Conservation (phyloP, 257 asterid species). For the Voacanga thouarsii region DNA sequence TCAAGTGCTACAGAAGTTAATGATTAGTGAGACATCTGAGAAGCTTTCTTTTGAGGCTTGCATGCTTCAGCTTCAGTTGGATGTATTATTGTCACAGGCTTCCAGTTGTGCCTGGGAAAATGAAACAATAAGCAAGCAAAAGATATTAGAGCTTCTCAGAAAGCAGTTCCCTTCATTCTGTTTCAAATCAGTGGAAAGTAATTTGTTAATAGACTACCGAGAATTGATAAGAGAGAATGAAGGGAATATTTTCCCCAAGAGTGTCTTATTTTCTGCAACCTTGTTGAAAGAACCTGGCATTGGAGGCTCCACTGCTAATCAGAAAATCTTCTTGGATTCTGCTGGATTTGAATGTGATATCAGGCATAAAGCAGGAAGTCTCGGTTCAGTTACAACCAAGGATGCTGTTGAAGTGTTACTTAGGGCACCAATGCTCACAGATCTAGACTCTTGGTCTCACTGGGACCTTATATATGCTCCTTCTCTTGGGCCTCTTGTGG, state of each 20-base stretch:
- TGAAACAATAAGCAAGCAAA: conserved; percentile 38
- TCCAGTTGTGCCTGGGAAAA: conserved; percentile 42
- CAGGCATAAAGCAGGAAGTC: conserved; percentile 34
- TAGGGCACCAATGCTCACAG: conserved; percentile 85
- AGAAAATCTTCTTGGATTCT: conserved; percentile 29
- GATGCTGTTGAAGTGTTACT: conserved; percentile 65
- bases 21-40: conserved; percentile 40
- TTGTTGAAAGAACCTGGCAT: conserved; percentile 34
- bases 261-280: conserved; percentile 72
- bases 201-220: conserved; percentile 30
- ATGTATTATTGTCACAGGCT: conserved; percentile 70
- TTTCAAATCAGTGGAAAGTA: conserved; percentile 47
- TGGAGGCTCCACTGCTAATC: conserved; percentile 33
- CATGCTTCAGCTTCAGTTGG: conserved; percentile 68
- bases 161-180: conserved; percentile 79
- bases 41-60: conserved; percentile 54
- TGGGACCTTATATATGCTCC: conserved; percentile 87
- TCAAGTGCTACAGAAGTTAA: conserved; percentile 41
- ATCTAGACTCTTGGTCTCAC: conserved; percentile 77
- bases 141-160: conserved; percentile 55
- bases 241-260: conserved; percentile 34
- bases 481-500: conserved; percentile 81
- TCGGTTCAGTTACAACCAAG: conserved; percentile 48
- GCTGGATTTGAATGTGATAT: conserved; percentile 24
- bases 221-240: conserved; percentile 34